Percentiles rank a stretch among this genome's conserved stretches.
phyloP scores from a whole-genome alignment of 176 grass and related monocot genomes.

The Metroxylon sagu region DNA sequence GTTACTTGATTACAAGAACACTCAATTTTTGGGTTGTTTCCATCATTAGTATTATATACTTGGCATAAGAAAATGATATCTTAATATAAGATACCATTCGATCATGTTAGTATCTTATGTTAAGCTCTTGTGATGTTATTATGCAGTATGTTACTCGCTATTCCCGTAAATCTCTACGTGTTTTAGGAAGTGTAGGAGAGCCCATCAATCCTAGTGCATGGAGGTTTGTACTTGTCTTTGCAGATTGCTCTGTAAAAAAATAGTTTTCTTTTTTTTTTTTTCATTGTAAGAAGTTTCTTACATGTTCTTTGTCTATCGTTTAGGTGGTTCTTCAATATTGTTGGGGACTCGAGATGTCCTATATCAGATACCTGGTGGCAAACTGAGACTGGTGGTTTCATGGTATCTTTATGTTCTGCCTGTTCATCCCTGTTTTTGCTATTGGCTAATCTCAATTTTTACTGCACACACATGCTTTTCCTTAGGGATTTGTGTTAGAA shows the following conservation, averaged over 20 bases:
- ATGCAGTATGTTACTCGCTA: constrained; percentile 78
- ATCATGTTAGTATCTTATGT: too few relatives aligned
- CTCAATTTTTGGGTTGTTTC: too few relatives aligned
- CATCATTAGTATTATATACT: too few relatives aligned
- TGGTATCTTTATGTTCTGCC: constrained; percentile 47
- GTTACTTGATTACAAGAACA: too few relatives aligned
- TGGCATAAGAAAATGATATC: too few relatives aligned
- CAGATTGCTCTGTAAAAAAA: background rate
- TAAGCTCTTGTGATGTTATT: too few relatives aligned
- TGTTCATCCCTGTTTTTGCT: too few relatives aligned
- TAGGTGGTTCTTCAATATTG: constrained; percentile 94
- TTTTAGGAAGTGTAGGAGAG: constrained; percentile 98
- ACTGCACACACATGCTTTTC: too few relatives aligned
- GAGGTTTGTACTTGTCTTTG: constrained; percentile 43
- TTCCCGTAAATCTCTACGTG: constrained; percentile 86
- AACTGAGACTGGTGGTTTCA: constrained; percentile 98
- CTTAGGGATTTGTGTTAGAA: too few relatives aligned
- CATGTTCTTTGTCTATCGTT: constrained; percentile 16
- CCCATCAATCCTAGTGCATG: constrained; percentile 97
- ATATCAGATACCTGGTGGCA: constrained; percentile 99
- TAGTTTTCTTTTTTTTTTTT: background rate
- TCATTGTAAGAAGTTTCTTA: constrained; percentile 10
- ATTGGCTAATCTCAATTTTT: too few relatives aligned
- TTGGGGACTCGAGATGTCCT: constrained; percentile 68
- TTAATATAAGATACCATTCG: too few relatives aligned